Conservation (phyloP, 2,329 filamentous ascomycete species). For the Zymoseptoria brevis region DNA sequence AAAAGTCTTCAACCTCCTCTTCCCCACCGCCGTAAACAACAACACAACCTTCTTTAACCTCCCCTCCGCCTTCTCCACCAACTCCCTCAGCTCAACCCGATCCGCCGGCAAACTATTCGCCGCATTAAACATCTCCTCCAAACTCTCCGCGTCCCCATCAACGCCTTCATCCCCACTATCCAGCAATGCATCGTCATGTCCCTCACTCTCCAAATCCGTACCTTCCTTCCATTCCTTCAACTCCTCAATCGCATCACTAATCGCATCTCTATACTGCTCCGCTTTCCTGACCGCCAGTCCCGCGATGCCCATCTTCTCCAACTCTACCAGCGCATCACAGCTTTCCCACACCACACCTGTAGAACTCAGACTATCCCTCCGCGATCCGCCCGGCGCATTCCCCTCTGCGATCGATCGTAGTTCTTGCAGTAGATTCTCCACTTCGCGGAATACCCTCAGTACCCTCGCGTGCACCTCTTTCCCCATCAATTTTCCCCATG, state of each 20-base stretch:
- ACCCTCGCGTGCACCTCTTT: constrained; percentile 55
- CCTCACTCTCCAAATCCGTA: constrained; percentile 42
- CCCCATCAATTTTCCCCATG: constrained; percentile 57
- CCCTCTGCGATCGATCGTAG: constrained; percentile 50
- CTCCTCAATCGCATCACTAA: constrained; percentile 78
- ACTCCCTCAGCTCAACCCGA: constrained; percentile 58
- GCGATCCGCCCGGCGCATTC: constrained; percentile 40
- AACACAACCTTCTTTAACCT: constrained; percentile 59
- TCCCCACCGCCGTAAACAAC: constrained; percentile 61
- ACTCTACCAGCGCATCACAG: constrained; percentile 62
- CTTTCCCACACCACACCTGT: constrained; percentile 78
- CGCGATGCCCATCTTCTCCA: constrained; percentile 60
- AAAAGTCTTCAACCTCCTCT: constrained; percentile 54
- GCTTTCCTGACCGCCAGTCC: constrained; percentile 64
- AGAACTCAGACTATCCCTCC: constrained; percentile 46
- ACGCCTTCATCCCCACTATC: constrained; percentile 34
- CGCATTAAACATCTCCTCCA: constrained; percentile 62
- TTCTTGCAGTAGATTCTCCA: constrained; percentile 52
- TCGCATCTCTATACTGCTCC: constrained; percentile 62
- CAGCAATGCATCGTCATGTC: constrained; percentile 27
- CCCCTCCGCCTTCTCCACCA: constrained; percentile 57
- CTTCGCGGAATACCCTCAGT: constrained; percentile 53
- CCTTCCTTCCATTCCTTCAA: constrained; percentile 76
- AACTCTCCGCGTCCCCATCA: constrained; percentile 40
- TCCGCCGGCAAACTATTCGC: constrained; percentile 54